Conservation (phyloP, 2,329 filamentous ascomycete genomes). For the Microcyclospora pomicola region DNA sequence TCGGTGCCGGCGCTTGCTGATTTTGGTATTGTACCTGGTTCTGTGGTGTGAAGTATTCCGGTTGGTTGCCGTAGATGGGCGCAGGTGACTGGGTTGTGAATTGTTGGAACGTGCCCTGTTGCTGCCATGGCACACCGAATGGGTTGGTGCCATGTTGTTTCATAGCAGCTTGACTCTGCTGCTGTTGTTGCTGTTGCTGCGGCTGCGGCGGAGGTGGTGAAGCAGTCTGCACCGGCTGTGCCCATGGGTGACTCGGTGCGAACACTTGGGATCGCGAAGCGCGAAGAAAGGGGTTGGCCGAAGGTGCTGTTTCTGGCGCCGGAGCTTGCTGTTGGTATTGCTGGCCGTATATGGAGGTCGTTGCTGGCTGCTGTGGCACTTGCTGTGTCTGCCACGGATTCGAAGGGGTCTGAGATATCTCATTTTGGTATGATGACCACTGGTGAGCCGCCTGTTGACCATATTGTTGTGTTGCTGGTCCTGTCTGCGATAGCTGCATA, state of each 20-base stretch:
- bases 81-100: conserved; percentile 9
- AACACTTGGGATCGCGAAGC: conserved; percentile 30
- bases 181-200: conserved; percentile 22
- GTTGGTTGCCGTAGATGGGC: conserved; percentile 7
- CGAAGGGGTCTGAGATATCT: conserved; percentile 9
- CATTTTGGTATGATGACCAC: conserved; percentile 14
- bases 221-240: conserved; percentile 2
- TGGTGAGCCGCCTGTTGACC: conserved; percentile 8
- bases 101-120: conserved; percentile 6
- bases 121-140: conserved; percentile 5
- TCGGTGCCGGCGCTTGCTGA: conserved; percentile 5
- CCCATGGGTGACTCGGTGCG: conserved; percentile 27
- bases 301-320: conserved; percentile 39
- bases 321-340: conserved; percentile 11
- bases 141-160: conserved; percentile 5
- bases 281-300: conserved; percentile 27
- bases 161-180: conserved; percentile 7
- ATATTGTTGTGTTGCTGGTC: conserved; percentile 6
- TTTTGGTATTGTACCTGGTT: conserved; percentile 2
- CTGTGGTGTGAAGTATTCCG: conserved; percentile 8
- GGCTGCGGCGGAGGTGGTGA: conserved; percentile 16
- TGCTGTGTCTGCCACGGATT: conserved; percentile 20
- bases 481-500: conserved; percentile 45
- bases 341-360: conserved; percentile 9
- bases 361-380: conserved; percentile 10